A percentile compares a stretch with the other conserved stretches of the same genome.
phyloP scores from a whole-genome alignment of 345 rosid species.

The Heritiera littoralis region DNA sequence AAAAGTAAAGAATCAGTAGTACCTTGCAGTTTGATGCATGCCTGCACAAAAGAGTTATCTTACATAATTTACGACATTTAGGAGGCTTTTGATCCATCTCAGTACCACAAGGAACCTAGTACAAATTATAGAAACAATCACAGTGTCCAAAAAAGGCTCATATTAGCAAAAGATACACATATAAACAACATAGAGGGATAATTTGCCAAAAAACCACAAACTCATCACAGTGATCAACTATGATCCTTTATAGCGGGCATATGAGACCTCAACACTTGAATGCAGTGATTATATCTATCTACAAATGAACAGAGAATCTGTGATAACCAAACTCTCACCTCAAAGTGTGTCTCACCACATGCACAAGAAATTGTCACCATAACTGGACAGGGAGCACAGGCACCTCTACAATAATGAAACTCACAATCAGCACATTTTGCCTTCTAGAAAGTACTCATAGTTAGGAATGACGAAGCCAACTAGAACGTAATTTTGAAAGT shows the following conservation, averaged over 20 bases:
- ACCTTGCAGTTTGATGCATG: slow-evolving; percentile 77
- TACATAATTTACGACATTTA: slow-evolving; percentile 75
- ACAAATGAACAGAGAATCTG: background rate
- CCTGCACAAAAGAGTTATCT: slow-evolving; percentile 62
- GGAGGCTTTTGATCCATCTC: slow-evolving; percentile 92
- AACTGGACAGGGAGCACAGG: slow-evolving; percentile 93
- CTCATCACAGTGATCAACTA: slow-evolving; percentile 5
- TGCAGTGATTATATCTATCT: background rate
- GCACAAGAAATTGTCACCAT: slow-evolving; percentile 89
- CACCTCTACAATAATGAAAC: slow-evolving; percentile 62
- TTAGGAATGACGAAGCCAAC: background rate
- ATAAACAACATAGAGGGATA: background rate
- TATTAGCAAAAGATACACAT: background rate
- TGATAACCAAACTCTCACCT: slow-evolving; percentile 54
- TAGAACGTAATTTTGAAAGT: slow-evolving; percentile 1
- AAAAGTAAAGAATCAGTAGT: slow-evolving; percentile 18
- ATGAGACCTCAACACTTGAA: background rate
- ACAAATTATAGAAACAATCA: slow-evolving; percentile 21
- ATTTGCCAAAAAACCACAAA: background rate
- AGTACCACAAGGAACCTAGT: slow-evolving; percentile 96
- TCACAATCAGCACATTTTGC: slow-evolving; percentile 16
- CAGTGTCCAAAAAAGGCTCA: background rate
- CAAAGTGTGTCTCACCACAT: slow-evolving; percentile 77
- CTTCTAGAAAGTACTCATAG: background rate
- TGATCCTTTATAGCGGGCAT: background rate